Evolutionary conservation across 805 yeast genomes (phyloP), one percentile per base, ranked within the genome.

Genomic region (Suhomyces sp.): DNA sequence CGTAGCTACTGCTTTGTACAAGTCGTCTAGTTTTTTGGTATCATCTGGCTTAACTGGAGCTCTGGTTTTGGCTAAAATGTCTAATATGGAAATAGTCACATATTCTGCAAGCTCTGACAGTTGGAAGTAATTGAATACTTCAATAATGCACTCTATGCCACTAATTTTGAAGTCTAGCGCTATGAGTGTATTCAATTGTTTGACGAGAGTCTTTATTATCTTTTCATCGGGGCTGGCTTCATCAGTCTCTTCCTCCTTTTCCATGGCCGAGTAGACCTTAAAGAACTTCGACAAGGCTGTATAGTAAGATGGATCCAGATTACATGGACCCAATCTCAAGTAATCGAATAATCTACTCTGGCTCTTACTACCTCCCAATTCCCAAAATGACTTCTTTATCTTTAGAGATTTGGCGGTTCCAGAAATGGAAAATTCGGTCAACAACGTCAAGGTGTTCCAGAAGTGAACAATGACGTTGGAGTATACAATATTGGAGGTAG

Each of bases 371-470:
- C 85, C 86, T 19, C 78, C 80, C 4, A 64, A 55, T 3, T 74
- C 67, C 86, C 90, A 85, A 47, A 86, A 72, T 27, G 73, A 78
- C 15, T 77, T 71, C 55, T 81, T 79, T 44, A 74, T 67, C n/a
- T 66, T 63, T 13, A 57, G 29, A 2, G 55, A n/a, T n/a, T 49
- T 48, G 51, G 58, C 24, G 2, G 57, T 54, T 2, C 61, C 53
- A 48, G 60, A 55, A 3, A 29, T 24, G 8, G 66, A 42, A 46
- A 65, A 67, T 13, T 55, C 55, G 0, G 81, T 74, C 26, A 86
- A 58, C 0, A 70, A 59, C 3, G 73, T 66, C 35, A 86, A 60
- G 0, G 83, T 70, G 12, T 77, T 75, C 58, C 87, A 58, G 10
- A 85, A 76, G 12, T 80, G 78, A 1, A 83, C 61, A 1, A 84